These are phyloP conservation scores for Thecamonas trahens DNA, from an alignment of 78 protist species.

Conservation along the genomic window DNA sequence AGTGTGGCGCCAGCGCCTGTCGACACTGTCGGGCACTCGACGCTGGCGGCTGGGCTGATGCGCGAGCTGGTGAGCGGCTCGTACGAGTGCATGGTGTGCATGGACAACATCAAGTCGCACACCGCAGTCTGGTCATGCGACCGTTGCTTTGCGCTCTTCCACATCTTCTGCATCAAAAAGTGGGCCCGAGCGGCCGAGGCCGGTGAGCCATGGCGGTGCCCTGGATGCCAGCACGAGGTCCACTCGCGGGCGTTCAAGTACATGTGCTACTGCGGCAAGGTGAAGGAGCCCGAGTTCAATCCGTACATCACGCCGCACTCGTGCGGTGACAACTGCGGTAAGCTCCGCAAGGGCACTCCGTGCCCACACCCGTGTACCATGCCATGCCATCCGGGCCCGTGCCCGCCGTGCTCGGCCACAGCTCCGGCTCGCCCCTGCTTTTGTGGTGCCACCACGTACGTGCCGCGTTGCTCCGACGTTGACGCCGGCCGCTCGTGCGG, in stretches of 20 bases:
- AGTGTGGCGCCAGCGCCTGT: too few relatives aligned
- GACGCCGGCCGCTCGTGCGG: not conserved
- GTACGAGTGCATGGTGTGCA: not conserved
- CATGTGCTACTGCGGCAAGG: conserved; percentile 6
- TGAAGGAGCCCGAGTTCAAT: not conserved
- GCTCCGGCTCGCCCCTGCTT: not conserved
- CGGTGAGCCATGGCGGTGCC: not conserved
- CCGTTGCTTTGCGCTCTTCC: not conserved
- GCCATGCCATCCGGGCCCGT: conserved; percentile 17
- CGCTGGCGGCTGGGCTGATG: not conserved
- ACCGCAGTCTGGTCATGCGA: not conserved
- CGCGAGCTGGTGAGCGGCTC: not conserved
- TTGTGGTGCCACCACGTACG: not conserved
- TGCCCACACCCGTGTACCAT: conserved; percentile 1
- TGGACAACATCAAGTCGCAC: not conserved
- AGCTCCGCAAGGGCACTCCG: not conserved
- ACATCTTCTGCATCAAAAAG: not conserved
- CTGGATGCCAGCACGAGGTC: not conserved
- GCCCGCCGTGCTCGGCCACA: not conserved
- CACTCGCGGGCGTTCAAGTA: not conserved
- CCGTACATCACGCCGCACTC: conserved; percentile 4
- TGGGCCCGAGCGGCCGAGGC: not conserved
- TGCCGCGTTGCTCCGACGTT: not conserved
- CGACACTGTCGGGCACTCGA: not conserved
- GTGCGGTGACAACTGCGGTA: not conserved